Percentiles rank a stretch among this genome's conserved stretches.
phyloP scores from a whole-genome alignment of 78 protist species.

The Dictyostelium brefeldianum region DNA sequence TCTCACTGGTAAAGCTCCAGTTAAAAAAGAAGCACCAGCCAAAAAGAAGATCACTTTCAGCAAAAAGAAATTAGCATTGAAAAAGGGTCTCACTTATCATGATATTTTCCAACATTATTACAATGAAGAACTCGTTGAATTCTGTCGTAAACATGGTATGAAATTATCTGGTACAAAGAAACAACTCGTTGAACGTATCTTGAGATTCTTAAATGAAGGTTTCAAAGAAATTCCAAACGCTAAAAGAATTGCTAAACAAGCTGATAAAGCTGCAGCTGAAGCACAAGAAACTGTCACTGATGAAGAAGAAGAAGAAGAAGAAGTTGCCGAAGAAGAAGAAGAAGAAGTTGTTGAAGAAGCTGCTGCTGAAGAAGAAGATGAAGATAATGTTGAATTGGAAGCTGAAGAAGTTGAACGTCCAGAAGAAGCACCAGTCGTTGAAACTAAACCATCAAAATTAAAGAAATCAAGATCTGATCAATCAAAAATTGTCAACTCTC shows the following conservation, averaged over 20 bases:
- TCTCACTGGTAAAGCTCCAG: constrained; percentile 47
- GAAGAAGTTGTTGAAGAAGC: background rate
- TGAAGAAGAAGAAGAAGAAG: background rate
- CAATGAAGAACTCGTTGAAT: constrained; percentile 48
- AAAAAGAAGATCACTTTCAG: constrained; percentile 15
- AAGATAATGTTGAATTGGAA: background rate
- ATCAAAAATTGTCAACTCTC: background rate
- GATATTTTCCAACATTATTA: constrained; percentile 84
- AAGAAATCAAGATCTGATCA: background rate
- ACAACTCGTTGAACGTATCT: constrained; percentile 60
- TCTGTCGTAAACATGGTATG: constrained; percentile 42
- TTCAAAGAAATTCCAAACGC: background rate
- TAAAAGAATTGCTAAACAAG: background rate
- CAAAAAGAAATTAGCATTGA: constrained; percentile 15
- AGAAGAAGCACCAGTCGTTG: background rate
- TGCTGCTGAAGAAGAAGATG: background rate
- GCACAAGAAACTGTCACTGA: background rate
- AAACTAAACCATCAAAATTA: background rate
- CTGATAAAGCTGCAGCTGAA: background rate
- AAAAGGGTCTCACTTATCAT: constrained; percentile 38
- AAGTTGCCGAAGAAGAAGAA: background rate
- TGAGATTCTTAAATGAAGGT: constrained; percentile 38
- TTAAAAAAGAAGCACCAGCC: constrained; percentile 10
- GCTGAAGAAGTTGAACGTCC: background rate
- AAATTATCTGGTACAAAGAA: constrained; percentile 64